These are phyloP conservation scores for Pythium coloratum DNA, from an alignment of 352 stramenopile genomes.

Conservation along the genomic window DNA sequence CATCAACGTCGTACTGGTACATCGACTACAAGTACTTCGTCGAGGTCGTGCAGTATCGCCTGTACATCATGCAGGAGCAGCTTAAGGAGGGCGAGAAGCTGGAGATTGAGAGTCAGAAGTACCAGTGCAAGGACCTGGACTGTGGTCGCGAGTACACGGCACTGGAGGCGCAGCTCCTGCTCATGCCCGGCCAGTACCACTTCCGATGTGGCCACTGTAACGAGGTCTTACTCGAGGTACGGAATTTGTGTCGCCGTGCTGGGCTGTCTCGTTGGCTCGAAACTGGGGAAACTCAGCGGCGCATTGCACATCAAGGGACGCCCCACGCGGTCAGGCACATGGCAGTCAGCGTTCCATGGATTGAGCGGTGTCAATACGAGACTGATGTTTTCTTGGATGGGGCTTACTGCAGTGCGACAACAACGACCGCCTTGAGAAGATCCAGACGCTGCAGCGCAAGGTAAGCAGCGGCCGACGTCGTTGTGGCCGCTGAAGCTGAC, in stretches of 20 bases:
- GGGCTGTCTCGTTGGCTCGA: constrained; percentile 61
- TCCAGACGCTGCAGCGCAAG: constrained; percentile 81
- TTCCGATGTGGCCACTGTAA: constrained; percentile 89
- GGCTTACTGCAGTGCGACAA: constrained; percentile 63
- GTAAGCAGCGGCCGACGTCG: constrained; percentile 21
- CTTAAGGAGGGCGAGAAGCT: constrained; percentile 85
- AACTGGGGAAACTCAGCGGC: constrained; percentile 69
- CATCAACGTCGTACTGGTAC: constrained; percentile 90
- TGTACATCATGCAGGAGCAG: constrained; percentile 88
- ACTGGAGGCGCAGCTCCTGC: constrained; percentile 75
- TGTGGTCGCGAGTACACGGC: constrained; percentile 88
- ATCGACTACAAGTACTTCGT: constrained; percentile 94
- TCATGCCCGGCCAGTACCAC: constrained; percentile 81
- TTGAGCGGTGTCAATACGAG: no score
- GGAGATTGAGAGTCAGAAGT: constrained; percentile 87
- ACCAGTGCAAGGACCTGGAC: constrained; percentile 82
- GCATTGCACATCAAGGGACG: constrained; percentile 67
- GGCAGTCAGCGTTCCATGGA: constrained; percentile 51
- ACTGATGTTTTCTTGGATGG: neutral
- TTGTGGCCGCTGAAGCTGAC: neutral
- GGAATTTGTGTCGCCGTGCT: constrained; percentile 41
- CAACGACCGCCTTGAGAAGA: constrained; percentile 73
- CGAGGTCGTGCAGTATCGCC: constrained; percentile 85
- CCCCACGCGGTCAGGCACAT: constrained; percentile 42
- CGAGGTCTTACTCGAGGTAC: constrained; percentile 70